These are phyloP conservation scores for Kalmanozyma brasiliensis DNA, from an alignment of 1,284 basidiomycete species.

Conservation along the genomic window DNA sequence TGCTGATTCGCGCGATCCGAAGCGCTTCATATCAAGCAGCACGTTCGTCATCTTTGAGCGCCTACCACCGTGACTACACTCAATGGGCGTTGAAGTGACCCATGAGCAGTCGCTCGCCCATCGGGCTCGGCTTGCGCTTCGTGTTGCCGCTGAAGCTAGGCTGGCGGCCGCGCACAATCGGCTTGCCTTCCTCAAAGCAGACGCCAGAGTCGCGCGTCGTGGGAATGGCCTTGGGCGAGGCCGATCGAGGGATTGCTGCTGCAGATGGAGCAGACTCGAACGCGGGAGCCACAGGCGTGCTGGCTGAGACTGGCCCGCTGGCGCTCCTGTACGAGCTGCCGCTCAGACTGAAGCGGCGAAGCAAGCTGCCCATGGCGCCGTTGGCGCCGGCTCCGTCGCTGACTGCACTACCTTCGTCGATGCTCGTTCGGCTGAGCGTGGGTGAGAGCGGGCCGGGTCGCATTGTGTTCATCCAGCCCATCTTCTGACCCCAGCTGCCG, in stretches of 20 bases:
- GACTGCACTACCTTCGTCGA: slow-evolving; percentile 32
- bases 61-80: background rate
- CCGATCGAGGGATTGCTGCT: slow-evolving; percentile 35
- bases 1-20: background rate
- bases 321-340: slow-evolving; percentile 39
- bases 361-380: slow-evolving; percentile 48
- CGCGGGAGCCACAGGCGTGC: slow-evolving; percentile 19
- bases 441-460: slow-evolving; percentile 42
- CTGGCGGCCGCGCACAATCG: slow-evolving; percentile 38
- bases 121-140: slow-evolving; percentile 60
- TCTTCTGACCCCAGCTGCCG: slow-evolving; percentile 50
- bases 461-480: slow-evolving; percentile 48
- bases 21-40: slow-evolving; percentile 1
- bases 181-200: slow-evolving; percentile 17
- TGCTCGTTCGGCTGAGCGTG: slow-evolving; percentile 26
- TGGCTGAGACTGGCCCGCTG: slow-evolving; percentile 1
- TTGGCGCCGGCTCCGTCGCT: slow-evolving; percentile 17
- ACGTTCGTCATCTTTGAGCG: no score
- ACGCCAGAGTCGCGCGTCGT: slow-evolving; percentile 36
- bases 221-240: slow-evolving; percentile 32
- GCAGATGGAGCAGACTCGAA: slow-evolving; percentile 20
- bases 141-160: slow-evolving; percentile 39
- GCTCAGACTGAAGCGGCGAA: slow-evolving; percentile 53
- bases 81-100: slow-evolving; percentile 59
- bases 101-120: slow-evolving; percentile 63